Evolutionary conservation across 139 green algal genomes (phyloP).

Genomic region (Chlorella sorokiniana): DNA sequence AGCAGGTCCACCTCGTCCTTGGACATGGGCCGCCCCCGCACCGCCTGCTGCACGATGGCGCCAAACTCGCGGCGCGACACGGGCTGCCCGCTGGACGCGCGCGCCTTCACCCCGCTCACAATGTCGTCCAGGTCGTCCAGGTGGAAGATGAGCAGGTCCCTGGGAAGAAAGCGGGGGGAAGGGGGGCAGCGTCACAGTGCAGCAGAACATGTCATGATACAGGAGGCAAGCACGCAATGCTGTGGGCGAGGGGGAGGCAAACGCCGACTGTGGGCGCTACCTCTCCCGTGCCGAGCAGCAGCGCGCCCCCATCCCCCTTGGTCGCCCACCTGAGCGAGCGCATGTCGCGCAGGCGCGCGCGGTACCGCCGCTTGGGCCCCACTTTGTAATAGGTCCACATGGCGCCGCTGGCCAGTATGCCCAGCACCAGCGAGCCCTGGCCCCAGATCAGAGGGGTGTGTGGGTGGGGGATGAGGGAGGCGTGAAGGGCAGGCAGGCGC

Average conservation of each 20-base stretch:
- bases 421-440: not conserved
- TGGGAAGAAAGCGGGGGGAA: too few species aligned
- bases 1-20: slow-evolving; percentile 55
- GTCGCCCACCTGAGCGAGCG: slow-evolving; percentile 35
- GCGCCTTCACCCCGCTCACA: slow-evolving; percentile 18
- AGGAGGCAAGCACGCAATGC: too few species aligned
- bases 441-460: too few species aligned
- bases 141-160: slow-evolving; percentile 57
- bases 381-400: slow-evolving; percentile 51
- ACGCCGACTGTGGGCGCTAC: too few species aligned
- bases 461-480: not conserved
- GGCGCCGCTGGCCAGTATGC: not conserved
- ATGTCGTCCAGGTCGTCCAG: slow-evolving; percentile 57
- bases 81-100: not conserved
- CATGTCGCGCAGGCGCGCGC: slow-evolving; percentile 52
- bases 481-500: too few species aligned
- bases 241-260: too few species aligned
- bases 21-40: slow-evolving; percentile 35
- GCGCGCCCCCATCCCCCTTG: not conserved
- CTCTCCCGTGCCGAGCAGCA: not conserved
- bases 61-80: slow-evolving; percentile 30
- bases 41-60: slow-evolving; percentile 10
- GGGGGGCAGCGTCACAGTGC: too few species aligned
- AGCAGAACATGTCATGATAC: too few species aligned
- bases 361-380: slow-evolving; percentile 46